Conservation (phyloP, 805 yeast species). For the Starmerella sp. region DNA sequence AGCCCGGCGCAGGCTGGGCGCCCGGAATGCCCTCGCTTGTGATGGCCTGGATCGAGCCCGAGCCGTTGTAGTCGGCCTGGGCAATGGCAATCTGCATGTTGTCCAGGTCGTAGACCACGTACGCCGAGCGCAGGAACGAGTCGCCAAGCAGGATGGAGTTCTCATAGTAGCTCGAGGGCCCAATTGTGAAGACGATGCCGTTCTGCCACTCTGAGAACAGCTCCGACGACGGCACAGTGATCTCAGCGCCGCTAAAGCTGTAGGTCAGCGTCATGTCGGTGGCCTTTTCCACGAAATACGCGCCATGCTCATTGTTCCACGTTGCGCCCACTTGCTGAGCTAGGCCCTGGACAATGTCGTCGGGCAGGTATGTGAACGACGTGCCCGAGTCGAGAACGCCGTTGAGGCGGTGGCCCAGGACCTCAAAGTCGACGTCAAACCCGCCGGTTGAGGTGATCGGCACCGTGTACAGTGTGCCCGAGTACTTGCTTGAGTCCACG, state of each 20-base stretch:
- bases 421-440: conserved; percentile 12
- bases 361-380: conserved; percentile 36
- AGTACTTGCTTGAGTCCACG: conserved; percentile 33
- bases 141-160: conserved; percentile 43
- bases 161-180: conserved; percentile 21
- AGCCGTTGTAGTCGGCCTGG: conserved; percentile 30
- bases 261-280: conserved; percentile 6
- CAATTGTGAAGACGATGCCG: background rate
- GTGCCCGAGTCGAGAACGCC: conserved; percentile 41
- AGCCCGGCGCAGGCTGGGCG: conserved; percentile 18
- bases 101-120: conserved; percentile 56
- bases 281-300: conserved; percentile 29
- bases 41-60: conserved; percentile 23
- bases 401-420: conserved; percentile 2
- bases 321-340: conserved; percentile 10
- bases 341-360: conserved; percentile 6
- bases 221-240: conserved; percentile 8
- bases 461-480: conserved; percentile 29
- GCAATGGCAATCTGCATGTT: conserved; percentile 47
- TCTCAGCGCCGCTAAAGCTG: conserved; percentile 13
- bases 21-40: conserved; percentile 25
- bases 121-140: conserved; percentile 49
- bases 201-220: background rate
- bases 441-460: conserved; percentile 17
- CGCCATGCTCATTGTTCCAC: background rate